Conservation (phyloP, 2,329 filamentous ascomycete genomes). For the Fusarium sp. region DNA sequence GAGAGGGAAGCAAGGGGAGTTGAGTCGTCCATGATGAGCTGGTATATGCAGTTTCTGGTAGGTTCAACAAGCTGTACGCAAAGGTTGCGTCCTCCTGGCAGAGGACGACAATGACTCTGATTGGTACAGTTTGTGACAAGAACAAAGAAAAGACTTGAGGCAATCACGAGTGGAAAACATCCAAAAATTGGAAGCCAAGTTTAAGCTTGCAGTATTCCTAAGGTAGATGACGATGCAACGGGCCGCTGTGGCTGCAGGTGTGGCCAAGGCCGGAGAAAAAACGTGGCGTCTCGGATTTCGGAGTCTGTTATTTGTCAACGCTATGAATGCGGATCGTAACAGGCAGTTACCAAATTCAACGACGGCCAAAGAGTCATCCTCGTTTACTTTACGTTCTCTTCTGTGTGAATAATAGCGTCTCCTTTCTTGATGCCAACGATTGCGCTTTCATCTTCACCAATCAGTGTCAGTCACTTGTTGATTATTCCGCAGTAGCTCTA, state of each 20-base stretch:
- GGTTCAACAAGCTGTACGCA: neutral
- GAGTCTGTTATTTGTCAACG: slow-evolving; percentile 22
- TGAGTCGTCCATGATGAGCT: slow-evolving; percentile 46
- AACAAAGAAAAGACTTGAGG: neutral
- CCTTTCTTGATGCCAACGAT: neutral
- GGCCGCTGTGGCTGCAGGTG: slow-evolving; percentile 20
- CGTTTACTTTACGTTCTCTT: neutral
- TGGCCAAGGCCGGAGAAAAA: slow-evolving; percentile 4
- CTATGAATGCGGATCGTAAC: slow-evolving; percentile 1
- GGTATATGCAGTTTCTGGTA: neutral
- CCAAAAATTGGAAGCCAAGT: slow-evolving; percentile 7
- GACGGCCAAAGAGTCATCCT: slow-evolving; percentile 40
- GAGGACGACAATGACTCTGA: neutral
- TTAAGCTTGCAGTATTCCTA: slow-evolving; percentile 7
- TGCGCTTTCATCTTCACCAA: neutral
- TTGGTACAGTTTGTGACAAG: neutral
- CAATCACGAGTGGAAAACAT: neutral
- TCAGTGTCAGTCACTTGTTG: neutral
- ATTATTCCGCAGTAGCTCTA: slow-evolving; percentile 14
- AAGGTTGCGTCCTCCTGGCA: slow-evolving; percentile 23
- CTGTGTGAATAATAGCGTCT: slow-evolving; percentile 7
- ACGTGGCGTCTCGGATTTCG: slow-evolving; percentile 24
- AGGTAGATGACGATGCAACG: slow-evolving; percentile 20
- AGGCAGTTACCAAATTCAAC: slow-evolving; percentile 24
- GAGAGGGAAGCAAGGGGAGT: slow-evolving; percentile 87